These are phyloP conservation scores for Apiospora kogelbergensis DNA, from an alignment of 2,329 filamentous ascomycete genomes.

Conservation along the genomic window DNA sequence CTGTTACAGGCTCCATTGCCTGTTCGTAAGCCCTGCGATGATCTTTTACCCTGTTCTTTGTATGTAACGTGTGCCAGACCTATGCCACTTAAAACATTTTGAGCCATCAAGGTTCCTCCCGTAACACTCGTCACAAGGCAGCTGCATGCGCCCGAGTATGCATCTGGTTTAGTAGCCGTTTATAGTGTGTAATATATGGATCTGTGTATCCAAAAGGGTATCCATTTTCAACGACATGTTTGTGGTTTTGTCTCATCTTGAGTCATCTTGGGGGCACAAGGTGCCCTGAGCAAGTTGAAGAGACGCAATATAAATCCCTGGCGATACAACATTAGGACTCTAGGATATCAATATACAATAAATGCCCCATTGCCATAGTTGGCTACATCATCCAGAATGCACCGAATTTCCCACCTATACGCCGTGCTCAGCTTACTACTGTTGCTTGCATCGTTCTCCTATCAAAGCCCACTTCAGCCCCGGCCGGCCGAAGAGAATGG, in stretches of 20 bases:
- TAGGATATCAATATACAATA: accelerated
- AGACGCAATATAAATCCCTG: neutral
- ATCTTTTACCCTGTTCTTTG: too few relatives aligned
- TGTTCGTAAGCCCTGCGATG: neutral
- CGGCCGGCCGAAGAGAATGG: neutral
- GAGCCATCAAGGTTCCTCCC: neutral
- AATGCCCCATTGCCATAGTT: neutral
- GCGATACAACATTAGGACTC: too few relatives aligned
- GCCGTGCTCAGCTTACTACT: neutral
- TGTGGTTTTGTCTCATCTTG: neutral
- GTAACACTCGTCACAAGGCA: neutral
- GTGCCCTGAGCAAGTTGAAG: neutral
- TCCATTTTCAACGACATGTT: neutral
- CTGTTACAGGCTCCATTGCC: neutral
- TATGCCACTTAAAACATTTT: too few relatives aligned
- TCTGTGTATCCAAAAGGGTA: neutral
- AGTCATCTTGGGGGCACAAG: neutral
- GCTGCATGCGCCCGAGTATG: neutral
- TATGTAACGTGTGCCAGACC: neutral
- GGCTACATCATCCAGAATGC: neutral
- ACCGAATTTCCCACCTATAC: neutral
- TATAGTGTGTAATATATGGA: neutral
- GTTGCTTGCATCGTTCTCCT: neutral
- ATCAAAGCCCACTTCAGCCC: neutral
- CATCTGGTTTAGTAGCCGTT: neutral